Percentiles rank a stretch among this genome's conserved stretches.
Conservation (phyloP, 208 protist genomes). For the Acanthamoeba triangularis region DNA sequence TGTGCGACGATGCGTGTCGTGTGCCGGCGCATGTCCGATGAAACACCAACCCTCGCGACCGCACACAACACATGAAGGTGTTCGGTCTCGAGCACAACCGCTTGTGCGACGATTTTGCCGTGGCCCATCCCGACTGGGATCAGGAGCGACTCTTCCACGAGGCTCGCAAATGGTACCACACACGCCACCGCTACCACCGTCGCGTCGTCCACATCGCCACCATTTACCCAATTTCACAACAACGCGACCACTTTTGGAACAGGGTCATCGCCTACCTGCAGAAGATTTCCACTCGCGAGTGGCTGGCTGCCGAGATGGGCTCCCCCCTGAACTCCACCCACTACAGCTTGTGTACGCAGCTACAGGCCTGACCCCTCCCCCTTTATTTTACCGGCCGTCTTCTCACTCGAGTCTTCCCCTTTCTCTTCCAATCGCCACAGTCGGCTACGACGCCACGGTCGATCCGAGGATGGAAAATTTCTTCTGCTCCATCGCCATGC, state of each 20-base stretch:
- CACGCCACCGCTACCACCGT: neutral
- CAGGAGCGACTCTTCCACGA: conserved; percentile 48
- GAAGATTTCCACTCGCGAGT: conserved; percentile 62
- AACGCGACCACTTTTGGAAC: neutral
- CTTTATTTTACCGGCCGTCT: neutral
- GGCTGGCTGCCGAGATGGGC: conserved; percentile 31
- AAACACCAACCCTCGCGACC: too few relatives aligned
- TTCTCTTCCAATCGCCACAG: neutral
- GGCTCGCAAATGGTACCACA: conserved; percentile 39
- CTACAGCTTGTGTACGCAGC: neutral
- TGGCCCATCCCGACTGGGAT: conserved; percentile 21
- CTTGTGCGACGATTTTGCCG: neutral
- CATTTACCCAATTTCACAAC: neutral
- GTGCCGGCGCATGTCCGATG: too few relatives aligned
- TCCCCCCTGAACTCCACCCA: neutral
- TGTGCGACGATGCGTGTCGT: too few relatives aligned
- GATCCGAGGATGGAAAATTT: conserved; percentile 32
- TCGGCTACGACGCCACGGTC: conserved; percentile 18
- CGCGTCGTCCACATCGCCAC: neutral
- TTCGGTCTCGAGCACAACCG: conserved; percentile 64
- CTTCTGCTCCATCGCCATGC: conserved; percentile 60
- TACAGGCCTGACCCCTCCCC: neutral
- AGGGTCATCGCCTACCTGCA: conserved; percentile 66
- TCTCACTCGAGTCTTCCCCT: neutral
- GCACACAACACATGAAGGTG: neutral